These are phyloP conservation scores for Limnomonas spitsbergensis DNA, from an alignment of 139 green algal species.

Conservation along the genomic window DNA sequence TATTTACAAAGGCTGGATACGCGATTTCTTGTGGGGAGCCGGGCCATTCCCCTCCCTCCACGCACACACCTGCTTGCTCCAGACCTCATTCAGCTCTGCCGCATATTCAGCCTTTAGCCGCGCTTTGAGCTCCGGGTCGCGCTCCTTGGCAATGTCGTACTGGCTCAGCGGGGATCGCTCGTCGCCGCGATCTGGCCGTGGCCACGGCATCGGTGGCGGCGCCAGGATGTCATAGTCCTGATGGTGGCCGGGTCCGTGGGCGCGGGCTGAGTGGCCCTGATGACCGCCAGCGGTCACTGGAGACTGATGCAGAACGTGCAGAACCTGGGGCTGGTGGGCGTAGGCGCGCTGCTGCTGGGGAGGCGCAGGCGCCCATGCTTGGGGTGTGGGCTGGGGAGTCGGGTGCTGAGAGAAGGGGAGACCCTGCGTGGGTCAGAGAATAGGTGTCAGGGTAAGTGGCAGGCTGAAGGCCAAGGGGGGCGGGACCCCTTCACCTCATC, in stretches of 20 bases:
- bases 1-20: no score
- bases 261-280: no score
- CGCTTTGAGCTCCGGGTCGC: constrained; percentile 9
- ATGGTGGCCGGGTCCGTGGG: no score
- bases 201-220: constrained; percentile 5
- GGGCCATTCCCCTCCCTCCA: no score
- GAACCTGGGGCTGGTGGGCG: constrained; percentile 5
- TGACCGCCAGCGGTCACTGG: no score
- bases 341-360: neutral
- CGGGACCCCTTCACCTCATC: no score
- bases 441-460: no score
- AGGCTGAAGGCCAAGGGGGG: no score
- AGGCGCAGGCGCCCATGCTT: neutral
- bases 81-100: constrained; percentile 22
- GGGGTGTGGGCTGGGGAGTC: neutral
- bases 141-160: constrained; percentile 33
- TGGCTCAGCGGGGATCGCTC: constrained; percentile 8
- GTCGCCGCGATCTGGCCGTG: neutral
- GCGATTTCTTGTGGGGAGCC: no score
- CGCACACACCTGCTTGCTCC: constrained; percentile 33
- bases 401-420: no score
- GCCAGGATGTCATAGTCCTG: constrained; percentile 4
- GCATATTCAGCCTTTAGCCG: constrained; percentile 32
- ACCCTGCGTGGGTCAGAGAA: no score
- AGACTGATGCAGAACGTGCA: constrained; percentile 5